phyloP scores from a whole-genome alignment of 148 eudicot genomes.

The Rhododendron ovatum region DNA sequence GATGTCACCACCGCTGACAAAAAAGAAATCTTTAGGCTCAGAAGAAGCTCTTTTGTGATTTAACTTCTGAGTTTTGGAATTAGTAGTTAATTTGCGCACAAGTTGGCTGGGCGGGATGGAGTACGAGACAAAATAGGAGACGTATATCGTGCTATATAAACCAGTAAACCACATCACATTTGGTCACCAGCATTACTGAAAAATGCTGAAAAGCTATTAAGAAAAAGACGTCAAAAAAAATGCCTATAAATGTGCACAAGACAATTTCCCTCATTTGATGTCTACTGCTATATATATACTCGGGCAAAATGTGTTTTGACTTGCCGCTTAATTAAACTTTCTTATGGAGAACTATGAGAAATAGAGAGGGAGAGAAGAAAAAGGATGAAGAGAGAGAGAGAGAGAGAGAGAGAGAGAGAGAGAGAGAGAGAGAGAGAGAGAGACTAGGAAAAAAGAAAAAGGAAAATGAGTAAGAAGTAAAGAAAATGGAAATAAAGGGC shows the following conservation, averaged over 20 bases:
- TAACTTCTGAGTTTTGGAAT: neutral
- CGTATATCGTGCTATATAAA: neutral
- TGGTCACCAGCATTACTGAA: neutral
- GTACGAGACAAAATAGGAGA: neutral
- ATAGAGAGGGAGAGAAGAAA: neutral
- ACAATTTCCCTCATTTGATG: neutral
- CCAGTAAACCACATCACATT: neutral
- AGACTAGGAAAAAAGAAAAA: neutral
- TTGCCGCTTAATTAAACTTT: neutral
- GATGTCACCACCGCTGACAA: neutral
- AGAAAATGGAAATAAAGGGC: neutral
- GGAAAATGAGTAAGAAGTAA: neutral
- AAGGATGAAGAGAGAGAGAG: neutral
- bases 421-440: too few relatives aligned
- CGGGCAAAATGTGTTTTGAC: neutral
- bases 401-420: neutral
- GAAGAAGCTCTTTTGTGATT: neutral
- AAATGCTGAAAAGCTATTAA: neutral
- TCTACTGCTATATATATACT: too few relatives aligned
- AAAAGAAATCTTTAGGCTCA: neutral
- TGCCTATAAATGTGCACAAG: neutral
- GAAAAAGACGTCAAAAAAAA: neutral
- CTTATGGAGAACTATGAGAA: neutral
- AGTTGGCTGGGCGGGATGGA: neutral
- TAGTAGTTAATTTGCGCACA: neutral